Evolutionary conservation across 2,329 filamentous ascomycete genomes (phyloP).

Genomic region (Claviceps africana): DNA sequence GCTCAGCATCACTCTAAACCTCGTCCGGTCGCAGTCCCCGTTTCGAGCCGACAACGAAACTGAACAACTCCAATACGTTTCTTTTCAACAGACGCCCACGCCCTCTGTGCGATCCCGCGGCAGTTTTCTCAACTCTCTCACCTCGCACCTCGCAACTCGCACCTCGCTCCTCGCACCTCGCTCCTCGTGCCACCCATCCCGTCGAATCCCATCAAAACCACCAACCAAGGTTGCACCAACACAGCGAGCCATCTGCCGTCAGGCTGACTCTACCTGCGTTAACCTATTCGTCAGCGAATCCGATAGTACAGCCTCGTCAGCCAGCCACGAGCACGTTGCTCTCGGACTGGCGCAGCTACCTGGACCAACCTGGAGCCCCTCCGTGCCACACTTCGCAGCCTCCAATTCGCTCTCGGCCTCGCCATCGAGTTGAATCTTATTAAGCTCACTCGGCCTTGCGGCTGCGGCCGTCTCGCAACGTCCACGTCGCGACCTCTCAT

Average conservation of each 20-base stretch:
- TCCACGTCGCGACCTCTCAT: neutral
- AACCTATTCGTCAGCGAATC: slow-evolving; percentile 1
- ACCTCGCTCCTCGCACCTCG: too few relatives aligned
- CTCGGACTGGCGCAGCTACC: neutral
- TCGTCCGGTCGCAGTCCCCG: neutral
- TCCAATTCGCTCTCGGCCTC: slow-evolving; percentile 1
- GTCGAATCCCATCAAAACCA: too few relatives aligned
- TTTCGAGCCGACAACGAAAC: neutral
- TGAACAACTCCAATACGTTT: neutral
- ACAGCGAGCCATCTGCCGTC: neutral
- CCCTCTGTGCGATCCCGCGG: neutral
- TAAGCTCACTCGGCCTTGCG: neutral
- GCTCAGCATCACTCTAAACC: neutral
- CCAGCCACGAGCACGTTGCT: slow-evolving; percentile 4
- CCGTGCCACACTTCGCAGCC: neutral
- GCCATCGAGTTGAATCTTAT: neutral
- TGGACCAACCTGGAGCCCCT: too few relatives aligned
- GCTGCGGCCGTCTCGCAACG: neutral
- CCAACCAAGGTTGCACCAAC: neutral
- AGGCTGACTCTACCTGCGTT: slow-evolving; percentile 1
- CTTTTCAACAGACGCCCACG: neutral
- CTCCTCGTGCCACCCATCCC: neutral
- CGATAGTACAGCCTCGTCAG: slow-evolving; percentile 2
- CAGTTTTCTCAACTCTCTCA: neutral
- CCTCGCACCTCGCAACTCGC: too few relatives aligned